Conservation (phyloP, 2,329 filamentous ascomycete genomes). For the Tolypocladium tropicale region DNA sequence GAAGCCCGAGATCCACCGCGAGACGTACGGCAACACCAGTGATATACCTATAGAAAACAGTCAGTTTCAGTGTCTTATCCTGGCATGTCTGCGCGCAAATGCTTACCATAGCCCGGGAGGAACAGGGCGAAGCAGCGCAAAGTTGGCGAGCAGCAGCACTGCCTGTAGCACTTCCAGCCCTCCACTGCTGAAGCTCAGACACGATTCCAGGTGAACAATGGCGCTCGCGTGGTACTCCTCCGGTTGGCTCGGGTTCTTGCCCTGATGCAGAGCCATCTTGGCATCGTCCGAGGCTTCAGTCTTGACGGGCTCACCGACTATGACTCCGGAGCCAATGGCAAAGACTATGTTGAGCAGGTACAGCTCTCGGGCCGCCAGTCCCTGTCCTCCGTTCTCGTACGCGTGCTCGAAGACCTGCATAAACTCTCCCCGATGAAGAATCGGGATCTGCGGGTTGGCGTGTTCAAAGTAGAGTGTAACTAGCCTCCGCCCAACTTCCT, state of each 20-base stretch:
- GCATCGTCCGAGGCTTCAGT: slow-evolving; percentile 28
- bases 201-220: slow-evolving; percentile 82
- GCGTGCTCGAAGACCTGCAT: slow-evolving; percentile 78
- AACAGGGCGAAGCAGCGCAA: slow-evolving; percentile 82
- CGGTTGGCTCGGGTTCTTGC: slow-evolving; percentile 52
- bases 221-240: slow-evolving; percentile 96
- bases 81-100: not conserved
- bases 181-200: slow-evolving; percentile 75
- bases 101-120: slow-evolving; percentile 76
- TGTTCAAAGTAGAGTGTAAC: slow-evolving; percentile 88
- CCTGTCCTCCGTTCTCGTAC: slow-evolving; percentile 57
- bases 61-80: not conserved
- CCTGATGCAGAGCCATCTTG: slow-evolving; percentile 18
- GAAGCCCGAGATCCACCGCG: slow-evolving; percentile 82
- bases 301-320: slow-evolving; percentile 56
- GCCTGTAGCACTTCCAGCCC: slow-evolving; percentile 87
- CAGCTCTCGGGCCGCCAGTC: slow-evolving; percentile 67
- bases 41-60: slow-evolving; percentile 55
- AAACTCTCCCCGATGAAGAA: slow-evolving; percentile 81
- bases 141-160: slow-evolving; percentile 82
- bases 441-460: slow-evolving; percentile 90
- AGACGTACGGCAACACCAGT: slow-evolving; percentile 85
- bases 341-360: slow-evolving; percentile 97
- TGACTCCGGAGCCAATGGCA: slow-evolving; percentile 89
- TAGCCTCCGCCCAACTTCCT: slow-evolving; percentile 60